Evolutionary conservation across 768 basidiomycete genomes (phyloP).

Genomic region (Kwoniella sp.): DNA sequence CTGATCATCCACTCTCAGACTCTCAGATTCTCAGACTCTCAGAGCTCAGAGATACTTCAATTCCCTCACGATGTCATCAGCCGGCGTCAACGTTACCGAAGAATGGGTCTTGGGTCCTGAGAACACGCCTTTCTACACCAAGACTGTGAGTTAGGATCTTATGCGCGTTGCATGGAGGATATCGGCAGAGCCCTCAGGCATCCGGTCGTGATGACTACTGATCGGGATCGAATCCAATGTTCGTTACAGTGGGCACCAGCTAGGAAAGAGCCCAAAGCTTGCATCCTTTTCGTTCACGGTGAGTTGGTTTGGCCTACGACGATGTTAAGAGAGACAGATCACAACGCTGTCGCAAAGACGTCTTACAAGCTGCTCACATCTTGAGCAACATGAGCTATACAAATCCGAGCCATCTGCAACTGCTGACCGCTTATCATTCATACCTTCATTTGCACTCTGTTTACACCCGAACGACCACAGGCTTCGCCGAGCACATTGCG

Average conservation of each 20-base stretch:
- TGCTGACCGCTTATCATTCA: background rate
- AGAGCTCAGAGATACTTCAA: too few relatives aligned
- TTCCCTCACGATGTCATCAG: background rate
- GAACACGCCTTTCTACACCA: conserved; percentile 46
- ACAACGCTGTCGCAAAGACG: too few relatives aligned
- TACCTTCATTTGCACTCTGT: background rate
- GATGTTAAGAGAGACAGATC: background rate
- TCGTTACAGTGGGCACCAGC: conserved; percentile 37
- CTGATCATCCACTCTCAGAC: too few relatives aligned
- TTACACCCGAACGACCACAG: conserved; percentile 38
- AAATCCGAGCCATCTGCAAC: background rate
- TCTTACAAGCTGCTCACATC: background rate
- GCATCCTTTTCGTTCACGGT: conserved; percentile 50
- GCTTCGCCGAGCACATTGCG: conserved; percentile 46
- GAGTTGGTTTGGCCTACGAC: conserved; percentile 10
- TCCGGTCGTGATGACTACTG: background rate
- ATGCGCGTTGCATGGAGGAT: too few relatives aligned
- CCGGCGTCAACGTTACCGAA: conserved; percentile 23
- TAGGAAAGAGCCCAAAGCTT: conserved; percentile 34
- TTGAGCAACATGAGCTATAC: background rate
- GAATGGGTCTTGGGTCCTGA: conserved; percentile 51
- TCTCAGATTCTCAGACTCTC: too few relatives aligned
- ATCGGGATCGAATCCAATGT: background rate
- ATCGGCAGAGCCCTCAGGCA: too few relatives aligned
- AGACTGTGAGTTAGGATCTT: conserved; percentile 36